phyloP scores from a whole-genome alignment of 2,329 filamentous ascomycete genomes.

The Tricladium varicosporioides region DNA sequence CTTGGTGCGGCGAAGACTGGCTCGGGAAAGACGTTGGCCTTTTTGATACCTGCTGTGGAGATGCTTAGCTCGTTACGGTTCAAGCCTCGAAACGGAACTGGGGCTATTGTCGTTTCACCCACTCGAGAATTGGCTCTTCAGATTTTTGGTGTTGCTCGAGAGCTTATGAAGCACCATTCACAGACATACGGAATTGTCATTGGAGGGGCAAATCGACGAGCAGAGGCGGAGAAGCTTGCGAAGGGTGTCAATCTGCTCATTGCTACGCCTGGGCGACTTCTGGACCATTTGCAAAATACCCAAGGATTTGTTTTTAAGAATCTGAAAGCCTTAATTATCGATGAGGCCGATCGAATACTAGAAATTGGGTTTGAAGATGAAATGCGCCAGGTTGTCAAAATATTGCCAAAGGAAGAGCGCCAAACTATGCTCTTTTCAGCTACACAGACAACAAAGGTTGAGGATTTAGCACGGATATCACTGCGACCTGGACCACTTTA shows the following conservation, averaged over 20 bases:
- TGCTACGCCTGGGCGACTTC: constrained; percentile 85
- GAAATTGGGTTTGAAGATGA: constrained; percentile 99
- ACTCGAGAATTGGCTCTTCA: constrained; percentile 93
- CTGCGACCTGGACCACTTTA: constrained; percentile 87
- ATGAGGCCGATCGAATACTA: constrained; percentile 93
- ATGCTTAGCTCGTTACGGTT: constrained; percentile 88
- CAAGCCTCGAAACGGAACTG: constrained; percentile 91
- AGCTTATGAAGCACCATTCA: constrained; percentile 91
- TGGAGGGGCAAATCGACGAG: constrained; percentile 85
- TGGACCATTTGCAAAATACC: constrained; percentile 94
- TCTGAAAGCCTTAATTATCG: constrained; percentile 86
- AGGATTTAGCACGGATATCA: constrained; percentile 93
- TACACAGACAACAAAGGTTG: constrained; percentile 97
- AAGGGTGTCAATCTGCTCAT: constrained; percentile 96
- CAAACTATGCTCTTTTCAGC: constrained; percentile 99
- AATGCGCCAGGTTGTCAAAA: constrained; percentile 95
- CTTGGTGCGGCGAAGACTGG: constrained; percentile 95
- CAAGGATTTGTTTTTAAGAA: constrained; percentile 90
- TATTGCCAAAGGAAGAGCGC: constrained; percentile 79
- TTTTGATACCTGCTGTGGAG: constrained; percentile 91
- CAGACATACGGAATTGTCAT: constrained; percentile 96
- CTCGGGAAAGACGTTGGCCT: constrained; percentile 92
- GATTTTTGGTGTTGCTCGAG: constrained; percentile 91
- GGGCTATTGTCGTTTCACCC: constrained; percentile 88
- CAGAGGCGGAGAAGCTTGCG: constrained; percentile 88